Conservation (phyloP, 2,329 filamentous ascomycete species). For the Fusarium dimerum region DNA sequence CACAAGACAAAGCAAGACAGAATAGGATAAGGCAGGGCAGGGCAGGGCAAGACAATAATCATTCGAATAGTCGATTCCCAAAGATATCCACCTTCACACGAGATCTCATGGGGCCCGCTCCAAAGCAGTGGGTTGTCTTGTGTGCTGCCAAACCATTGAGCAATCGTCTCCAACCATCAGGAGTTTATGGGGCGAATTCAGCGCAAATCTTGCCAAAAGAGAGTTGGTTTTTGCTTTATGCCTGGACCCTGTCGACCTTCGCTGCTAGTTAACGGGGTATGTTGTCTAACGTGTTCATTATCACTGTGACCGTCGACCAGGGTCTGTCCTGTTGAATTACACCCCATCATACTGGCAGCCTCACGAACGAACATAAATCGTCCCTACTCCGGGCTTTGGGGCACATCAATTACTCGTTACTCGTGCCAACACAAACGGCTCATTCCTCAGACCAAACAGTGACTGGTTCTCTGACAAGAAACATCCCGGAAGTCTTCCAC, state of each 20-base stretch:
- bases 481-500: conserved; percentile 24
- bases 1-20: conserved; percentile 3
- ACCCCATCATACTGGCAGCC: conserved; percentile 28
- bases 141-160: conserved; percentile 24
- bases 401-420: conserved; percentile 10
- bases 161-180: conserved; percentile 18
- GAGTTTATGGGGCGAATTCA: conserved; percentile 28
- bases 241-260: conserved; percentile 31
- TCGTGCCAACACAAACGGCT: conserved; percentile 28
- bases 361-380: conserved; percentile 34
- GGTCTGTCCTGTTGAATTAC: conserved; percentile 30
- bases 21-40: background rate
- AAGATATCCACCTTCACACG: conserved; percentile 22
- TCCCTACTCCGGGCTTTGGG: conserved; percentile 27
- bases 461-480: conserved; percentile 29
- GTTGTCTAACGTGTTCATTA: conserved; percentile 18
- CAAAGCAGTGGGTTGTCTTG: conserved; percentile 22
- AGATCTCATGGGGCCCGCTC: conserved; percentile 24
- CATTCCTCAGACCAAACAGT: conserved; percentile 18
- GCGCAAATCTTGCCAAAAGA: conserved; percentile 34
- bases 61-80: conserved; percentile 12
- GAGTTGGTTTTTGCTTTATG: conserved; percentile 27
- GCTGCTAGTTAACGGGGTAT: conserved; percentile 31
- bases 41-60: too few relatives aligned
- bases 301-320: conserved; percentile 20